phyloP scores from a whole-genome alignment of 1,139 yeast genomes.

The Candida frijolesensis region DNA sequence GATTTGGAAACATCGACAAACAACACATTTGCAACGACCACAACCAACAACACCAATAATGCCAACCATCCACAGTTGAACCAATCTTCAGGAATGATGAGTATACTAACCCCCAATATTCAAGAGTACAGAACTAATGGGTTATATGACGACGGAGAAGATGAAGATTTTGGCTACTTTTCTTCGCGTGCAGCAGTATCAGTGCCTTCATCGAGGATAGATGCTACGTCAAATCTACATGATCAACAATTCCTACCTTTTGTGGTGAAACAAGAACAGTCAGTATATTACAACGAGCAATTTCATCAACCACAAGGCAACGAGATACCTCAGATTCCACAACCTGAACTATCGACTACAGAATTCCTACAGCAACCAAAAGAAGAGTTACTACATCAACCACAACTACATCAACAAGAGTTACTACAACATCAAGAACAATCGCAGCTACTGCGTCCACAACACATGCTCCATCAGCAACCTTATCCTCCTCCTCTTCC shows the following conservation, averaged over 20 bases:
- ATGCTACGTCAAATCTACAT: conserved; percentile 11
- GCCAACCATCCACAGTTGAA: not conserved
- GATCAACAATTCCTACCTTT: conserved; percentile 14
- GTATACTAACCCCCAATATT: conserved; percentile 7
- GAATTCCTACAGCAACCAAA: not conserved
- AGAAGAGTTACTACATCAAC: not conserved
- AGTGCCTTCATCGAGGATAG: conserved; percentile 18
- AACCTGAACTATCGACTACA: not conserved
- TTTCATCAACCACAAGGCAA: not conserved
- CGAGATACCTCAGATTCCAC: not conserved
- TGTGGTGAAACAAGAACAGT: conserved; percentile 4
- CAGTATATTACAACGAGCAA: not conserved
- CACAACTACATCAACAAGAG: conserved; percentile 4
- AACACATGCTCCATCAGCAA: conserved; percentile 7
- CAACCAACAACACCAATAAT: not conserved
- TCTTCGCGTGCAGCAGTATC: conserved; percentile 14
- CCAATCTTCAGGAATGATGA: not conserved
- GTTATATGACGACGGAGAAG: not conserved
- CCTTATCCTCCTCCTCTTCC: conserved; percentile 1
- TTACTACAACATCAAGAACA: conserved; percentile 2
- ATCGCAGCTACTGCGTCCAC: conserved; percentile 5
- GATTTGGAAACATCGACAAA: not conserved
- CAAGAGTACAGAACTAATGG: conserved; percentile 3
- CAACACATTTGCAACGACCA: not conserved
- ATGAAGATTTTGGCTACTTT: conserved; percentile 12